These are phyloP conservation scores for Cladosporium sp. DNA, from an alignment of 2,329 filamentous ascomycete genomes.

Conservation along the genomic window DNA sequence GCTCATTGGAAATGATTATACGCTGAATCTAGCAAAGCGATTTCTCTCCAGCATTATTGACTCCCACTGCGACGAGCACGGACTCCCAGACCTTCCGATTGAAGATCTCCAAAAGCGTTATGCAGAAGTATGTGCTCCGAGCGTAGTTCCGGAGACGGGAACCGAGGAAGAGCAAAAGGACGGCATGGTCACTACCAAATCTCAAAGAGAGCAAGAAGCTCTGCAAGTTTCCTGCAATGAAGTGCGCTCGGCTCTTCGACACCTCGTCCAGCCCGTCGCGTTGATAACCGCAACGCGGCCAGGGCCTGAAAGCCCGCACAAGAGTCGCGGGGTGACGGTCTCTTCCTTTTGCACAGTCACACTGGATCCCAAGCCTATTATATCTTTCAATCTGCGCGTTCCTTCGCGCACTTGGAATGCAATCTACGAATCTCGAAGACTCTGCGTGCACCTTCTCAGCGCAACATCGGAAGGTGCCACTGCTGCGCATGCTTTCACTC, in stretches of 20 bases:
- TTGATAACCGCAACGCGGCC: slow-evolving; percentile 43
- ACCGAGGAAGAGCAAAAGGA: no score
- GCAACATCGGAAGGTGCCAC: slow-evolving; percentile 27
- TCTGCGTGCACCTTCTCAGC: slow-evolving; percentile 50
- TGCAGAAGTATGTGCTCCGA: no score
- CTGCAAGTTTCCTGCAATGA: neutral
- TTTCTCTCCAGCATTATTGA: no score
- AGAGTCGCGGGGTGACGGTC: slow-evolving; percentile 49
- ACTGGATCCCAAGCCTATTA: slow-evolving; percentile 49
- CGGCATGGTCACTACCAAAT: no score
- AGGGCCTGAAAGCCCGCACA: no score
- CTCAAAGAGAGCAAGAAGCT: no score
- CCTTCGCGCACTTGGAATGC: slow-evolving; percentile 54
- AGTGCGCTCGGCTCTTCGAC: slow-evolving; percentile 34
- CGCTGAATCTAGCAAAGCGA: no score
- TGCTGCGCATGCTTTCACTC: slow-evolving; percentile 31
- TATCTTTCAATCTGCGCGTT: slow-evolving; percentile 57
- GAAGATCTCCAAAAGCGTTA: no score
- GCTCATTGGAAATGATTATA: no score
- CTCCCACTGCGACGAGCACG: no score
- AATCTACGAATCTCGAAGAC: slow-evolving; percentile 38
- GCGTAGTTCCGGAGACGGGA: no score
- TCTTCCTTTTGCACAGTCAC: slow-evolving; percentile 59
- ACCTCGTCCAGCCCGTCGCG: slow-evolving; percentile 53
- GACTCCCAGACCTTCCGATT: no score